Evolutionary conservation across 108 stramenopile species (phyloP).

Genomic region (Skeletonema tropicum): DNA sequence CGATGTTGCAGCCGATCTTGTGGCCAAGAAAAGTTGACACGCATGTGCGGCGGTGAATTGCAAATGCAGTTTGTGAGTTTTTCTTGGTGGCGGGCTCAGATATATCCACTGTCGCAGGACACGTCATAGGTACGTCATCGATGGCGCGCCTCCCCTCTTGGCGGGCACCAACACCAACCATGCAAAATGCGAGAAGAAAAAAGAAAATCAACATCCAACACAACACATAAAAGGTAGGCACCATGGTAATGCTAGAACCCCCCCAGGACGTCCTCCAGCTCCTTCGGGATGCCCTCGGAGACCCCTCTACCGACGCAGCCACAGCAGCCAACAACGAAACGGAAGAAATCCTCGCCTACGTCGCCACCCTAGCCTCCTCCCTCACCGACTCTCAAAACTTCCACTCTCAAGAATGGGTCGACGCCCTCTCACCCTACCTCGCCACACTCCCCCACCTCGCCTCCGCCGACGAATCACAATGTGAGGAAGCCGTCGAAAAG

Average conservation of each 20-base stretch:
- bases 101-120: no score
- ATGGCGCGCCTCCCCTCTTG: no score
- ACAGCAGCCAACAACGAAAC: constrained; percentile 19
- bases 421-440: constrained; percentile 73
- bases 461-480: background rate
- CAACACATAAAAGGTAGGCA: background rate
- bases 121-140: no score
- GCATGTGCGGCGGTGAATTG: no score
- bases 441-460: constrained; percentile 17
- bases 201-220: no score
- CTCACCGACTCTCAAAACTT: constrained; percentile 63
- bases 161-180: no score
- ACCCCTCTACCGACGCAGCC: constrained; percentile 1
- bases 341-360: constrained; percentile 79
- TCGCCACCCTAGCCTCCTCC: constrained; percentile 76
- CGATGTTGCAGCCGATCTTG: no score
- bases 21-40: no score
- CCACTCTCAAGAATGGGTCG: constrained; percentile 54
- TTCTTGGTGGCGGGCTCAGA: no score
- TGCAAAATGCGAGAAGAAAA: no score
- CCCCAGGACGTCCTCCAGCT: constrained; percentile 61
- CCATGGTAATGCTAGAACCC: constrained; percentile 82
- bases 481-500: constrained; percentile 45
- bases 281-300: constrained; percentile 65
- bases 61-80: no score